Conservation (phyloP, 805 yeast genomes). For the Candida pseudofarinosa region DNA sequence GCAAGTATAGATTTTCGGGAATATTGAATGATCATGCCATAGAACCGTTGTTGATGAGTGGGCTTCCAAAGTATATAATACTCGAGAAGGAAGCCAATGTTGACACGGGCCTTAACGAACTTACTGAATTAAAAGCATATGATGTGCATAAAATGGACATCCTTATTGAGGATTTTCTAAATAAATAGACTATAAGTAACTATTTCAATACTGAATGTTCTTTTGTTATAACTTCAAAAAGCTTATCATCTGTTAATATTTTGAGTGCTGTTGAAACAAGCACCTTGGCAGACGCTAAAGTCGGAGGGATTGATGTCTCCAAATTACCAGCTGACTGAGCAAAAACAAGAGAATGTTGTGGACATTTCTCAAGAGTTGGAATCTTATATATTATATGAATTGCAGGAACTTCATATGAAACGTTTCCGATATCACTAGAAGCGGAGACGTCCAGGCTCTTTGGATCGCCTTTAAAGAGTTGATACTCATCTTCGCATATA, state of each 20-base stretch:
- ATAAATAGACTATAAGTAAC: background rate
- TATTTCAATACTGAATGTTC: background rate
- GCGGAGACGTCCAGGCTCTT: constrained; percentile 12
- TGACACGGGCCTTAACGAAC: background rate
- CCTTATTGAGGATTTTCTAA: background rate
- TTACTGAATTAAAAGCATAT: background rate
- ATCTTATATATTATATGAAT: constrained; percentile 12
- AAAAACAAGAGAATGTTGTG: constrained; percentile 16
- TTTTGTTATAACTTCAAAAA: background rate
- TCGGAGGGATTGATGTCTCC: constrained; percentile 10
- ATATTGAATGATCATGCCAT: background rate
- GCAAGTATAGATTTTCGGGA: background rate
- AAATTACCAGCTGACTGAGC: constrained; percentile 10
- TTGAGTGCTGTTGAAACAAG: constrained; percentile 15
- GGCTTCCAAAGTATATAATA: background rate
- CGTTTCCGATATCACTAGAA: constrained; percentile 19
- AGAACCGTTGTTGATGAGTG: background rate
- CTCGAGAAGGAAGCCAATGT: background rate
- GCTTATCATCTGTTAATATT: constrained; percentile 10
- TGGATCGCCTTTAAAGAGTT: constrained; percentile 7
- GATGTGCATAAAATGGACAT: background rate
- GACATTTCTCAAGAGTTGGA: constrained; percentile 13
- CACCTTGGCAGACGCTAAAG: constrained; percentile 13
- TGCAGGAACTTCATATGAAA: constrained; percentile 17
- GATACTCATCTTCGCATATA: constrained; percentile 3